Conservation (phyloP, 805 yeast genomes). For the Nakazawaea ernobii region DNA sequence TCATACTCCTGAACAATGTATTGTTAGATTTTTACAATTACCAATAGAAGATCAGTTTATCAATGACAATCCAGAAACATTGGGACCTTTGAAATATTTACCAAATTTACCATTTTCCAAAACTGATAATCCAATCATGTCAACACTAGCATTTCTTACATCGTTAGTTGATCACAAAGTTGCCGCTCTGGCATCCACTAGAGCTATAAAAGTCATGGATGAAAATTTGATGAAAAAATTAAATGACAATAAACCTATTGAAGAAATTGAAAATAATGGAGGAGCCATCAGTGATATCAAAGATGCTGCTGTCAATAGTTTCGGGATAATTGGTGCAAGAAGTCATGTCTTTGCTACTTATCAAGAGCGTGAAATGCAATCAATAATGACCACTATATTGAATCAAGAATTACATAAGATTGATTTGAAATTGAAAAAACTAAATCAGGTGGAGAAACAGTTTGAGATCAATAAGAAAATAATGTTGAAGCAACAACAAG, state of each 20-base stretch:
- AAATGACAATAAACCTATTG: conserved; percentile 22
- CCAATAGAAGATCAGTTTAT: conserved; percentile 77
- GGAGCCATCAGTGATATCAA: conserved; percentile 32
- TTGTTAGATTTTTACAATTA: conserved; percentile 68
- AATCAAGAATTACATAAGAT: conserved; percentile 60
- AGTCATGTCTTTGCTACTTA: conserved; percentile 73
- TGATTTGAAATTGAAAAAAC: conserved; percentile 54
- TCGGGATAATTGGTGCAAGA: conserved; percentile 74
- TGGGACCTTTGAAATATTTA: conserved; percentile 76
- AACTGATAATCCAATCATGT: conserved; percentile 88
- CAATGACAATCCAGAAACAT: conserved; percentile 36
- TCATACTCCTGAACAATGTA: conserved; percentile 73
- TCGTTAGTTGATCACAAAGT: conserved; percentile 81
- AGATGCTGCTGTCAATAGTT: conserved; percentile 62
- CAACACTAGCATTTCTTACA: conserved; percentile 85
- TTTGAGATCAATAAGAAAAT: conserved; percentile 59
- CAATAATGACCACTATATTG: conserved; percentile 48
- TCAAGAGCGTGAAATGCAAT: conserved; percentile 75
- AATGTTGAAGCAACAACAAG: conserved; percentile 59
- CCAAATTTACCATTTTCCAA: conserved; percentile 81
- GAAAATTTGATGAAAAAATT: conserved; percentile 34
- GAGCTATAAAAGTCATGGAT: conserved; percentile 50
- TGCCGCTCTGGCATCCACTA: conserved; percentile 72
- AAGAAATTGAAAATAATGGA: conserved; percentile 19
- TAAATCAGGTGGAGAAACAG: conserved; percentile 58